Base-by-base conservation (phyloP, 2,329 filamentous ascomycete genomes). In the Aspergillus viridinutans region DNA sequence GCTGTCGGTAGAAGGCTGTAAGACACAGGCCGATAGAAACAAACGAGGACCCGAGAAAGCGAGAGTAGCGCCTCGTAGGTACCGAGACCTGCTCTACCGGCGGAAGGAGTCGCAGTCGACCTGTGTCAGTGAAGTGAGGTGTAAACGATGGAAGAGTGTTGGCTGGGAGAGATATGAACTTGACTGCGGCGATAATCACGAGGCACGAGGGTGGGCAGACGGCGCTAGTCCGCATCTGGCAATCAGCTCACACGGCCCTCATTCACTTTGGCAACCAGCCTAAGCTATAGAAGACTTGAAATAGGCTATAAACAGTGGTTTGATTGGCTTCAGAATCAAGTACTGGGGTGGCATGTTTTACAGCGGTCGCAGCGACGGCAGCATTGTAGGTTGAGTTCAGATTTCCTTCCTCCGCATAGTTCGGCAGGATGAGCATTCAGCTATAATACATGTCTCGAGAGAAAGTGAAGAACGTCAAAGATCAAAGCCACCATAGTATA, bases 401-500 rank as follows among this genome's bases (percentile, higher is more conserved):
- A 17, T 17, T 38, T 17, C 14, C 14, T 6, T 17, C 21, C 45
- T 48, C 42, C 51, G 10, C 25, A 48, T 25, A 14, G 6, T 35
- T 35, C 2, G 32, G 12, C 32, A 17, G 32, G 12, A 35, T 35
- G 32, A 35, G 32, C 32, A 35, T 35, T 35, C 12, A 14, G 32
- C 4, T 35, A 35, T 32, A 47, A 29, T 23, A 53, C 10, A 49
- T 10, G 42, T 21, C 2, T 49, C 12, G 40, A 54, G 43, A 55
- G 25, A 29, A 42, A 45, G 52, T 25, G 20, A 47, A 23, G 10
- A 47, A 25, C 32, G 28, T 60, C 56, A 38, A 49, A 78, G 71
- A 47, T 78, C 67, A 54, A 83, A 84, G 10, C 77, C 74, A 4
- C 84, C 84, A 63, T 83, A 82, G 64, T 81, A 87, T 23, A 81